Percentiles rank a stretch among this genome's conserved stretches.
Conservation (phyloP, 2,329 filamentous ascomycete genomes). For the Helicocarpus griseus region DNA sequence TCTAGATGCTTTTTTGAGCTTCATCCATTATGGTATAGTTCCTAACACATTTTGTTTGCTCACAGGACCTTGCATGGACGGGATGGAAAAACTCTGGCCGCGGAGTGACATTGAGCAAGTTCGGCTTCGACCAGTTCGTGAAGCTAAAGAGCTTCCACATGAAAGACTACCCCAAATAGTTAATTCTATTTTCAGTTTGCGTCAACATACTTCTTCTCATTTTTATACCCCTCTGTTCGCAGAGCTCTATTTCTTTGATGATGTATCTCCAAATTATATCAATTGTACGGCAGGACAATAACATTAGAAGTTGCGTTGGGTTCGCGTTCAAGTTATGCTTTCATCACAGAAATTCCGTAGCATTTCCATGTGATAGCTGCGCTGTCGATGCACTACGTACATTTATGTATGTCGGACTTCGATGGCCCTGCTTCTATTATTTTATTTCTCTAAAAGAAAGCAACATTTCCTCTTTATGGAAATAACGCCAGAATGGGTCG, state of each 20-base stretch:
- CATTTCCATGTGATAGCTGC: too few species aligned
- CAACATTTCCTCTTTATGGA: too few species aligned
- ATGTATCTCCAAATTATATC: background rate
- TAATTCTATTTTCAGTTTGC: background rate
- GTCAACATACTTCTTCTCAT: constrained; percentile 17
- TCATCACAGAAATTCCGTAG: too few species aligned
- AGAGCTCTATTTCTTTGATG: background rate
- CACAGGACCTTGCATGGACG: constrained; percentile 84
- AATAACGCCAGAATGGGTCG: too few species aligned
- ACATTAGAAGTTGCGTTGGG: background rate
- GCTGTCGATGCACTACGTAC: too few species aligned
- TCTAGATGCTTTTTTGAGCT: constrained; percentile 5
- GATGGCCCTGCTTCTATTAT: too few species aligned
- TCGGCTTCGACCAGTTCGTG: constrained; percentile 91
- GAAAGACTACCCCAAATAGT: constrained; percentile 60
- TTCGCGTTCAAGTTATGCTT: too few species aligned
- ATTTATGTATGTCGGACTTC: too few species aligned
- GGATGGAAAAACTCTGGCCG: constrained; percentile 97
- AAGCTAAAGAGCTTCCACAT: constrained; percentile 94
- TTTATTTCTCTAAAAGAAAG: too few species aligned
- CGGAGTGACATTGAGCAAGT: constrained; percentile 78
- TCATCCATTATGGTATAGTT: background rate
- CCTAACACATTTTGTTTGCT: constrained; percentile 16
- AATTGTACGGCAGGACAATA: background rate
- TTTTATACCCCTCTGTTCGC: background rate